Conservation (phyloP, 306 rosid species). For the Bauhinia variegata region DNA sequence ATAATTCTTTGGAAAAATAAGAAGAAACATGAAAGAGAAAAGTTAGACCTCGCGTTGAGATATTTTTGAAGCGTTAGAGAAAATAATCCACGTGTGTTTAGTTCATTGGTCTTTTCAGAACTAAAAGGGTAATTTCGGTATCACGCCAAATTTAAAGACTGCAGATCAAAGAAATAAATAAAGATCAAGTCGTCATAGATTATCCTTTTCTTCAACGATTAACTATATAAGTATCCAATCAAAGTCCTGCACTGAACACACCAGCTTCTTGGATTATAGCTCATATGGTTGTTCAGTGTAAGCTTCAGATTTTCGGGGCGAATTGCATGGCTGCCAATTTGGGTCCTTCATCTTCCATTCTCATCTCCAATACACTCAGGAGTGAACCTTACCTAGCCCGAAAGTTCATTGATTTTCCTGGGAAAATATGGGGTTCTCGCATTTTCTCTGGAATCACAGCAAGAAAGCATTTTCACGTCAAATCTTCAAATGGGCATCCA, state of each 20-base stretch:
- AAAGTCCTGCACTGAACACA: not conserved
- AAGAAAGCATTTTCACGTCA: constrained; percentile 60
- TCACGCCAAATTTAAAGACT: not conserved
- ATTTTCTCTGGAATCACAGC: constrained; percentile 40
- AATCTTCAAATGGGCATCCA: constrained; percentile 79
- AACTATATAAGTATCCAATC: constrained; percentile 34
- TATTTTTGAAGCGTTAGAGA: not conserved
- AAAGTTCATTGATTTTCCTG: constrained; percentile 40
- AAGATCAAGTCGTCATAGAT: not conserved
- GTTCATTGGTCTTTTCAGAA: not conserved
- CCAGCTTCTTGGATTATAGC: constrained; percentile 21
- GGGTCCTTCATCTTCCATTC: constrained; percentile 48
- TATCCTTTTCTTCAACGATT: not conserved
- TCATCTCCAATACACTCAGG: constrained; percentile 45
- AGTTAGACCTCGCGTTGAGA: not conserved
- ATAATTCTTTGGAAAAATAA: too few relatives aligned
- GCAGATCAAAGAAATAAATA: not conserved
- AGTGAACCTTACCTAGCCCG: constrained; percentile 41
- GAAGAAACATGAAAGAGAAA: not conserved
- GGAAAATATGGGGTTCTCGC: constrained; percentile 49
- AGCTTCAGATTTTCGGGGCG: constrained; percentile 6
- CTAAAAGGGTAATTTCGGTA: constrained; percentile 30
- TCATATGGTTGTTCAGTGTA: constrained; percentile 19
- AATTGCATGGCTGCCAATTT: constrained; percentile 62
- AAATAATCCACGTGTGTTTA: too few relatives aligned